A percentile compares a stretch with the other conserved stretches of the same genome.
Conservation (phyloP, 305 asterid species). For the Fraxinus baroniana region DNA sequence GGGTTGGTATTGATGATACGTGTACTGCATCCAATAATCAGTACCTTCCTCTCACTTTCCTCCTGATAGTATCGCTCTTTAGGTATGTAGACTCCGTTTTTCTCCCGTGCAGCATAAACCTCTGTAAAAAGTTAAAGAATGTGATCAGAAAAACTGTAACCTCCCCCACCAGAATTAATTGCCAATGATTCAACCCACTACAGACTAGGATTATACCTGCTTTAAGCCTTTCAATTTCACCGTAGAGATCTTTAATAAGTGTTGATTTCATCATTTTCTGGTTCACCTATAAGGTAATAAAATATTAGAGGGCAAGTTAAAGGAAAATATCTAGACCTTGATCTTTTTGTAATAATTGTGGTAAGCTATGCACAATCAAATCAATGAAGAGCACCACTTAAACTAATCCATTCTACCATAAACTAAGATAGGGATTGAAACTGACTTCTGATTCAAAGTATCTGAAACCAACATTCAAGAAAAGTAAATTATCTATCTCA, state of each 20-base stretch:
- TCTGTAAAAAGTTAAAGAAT: constrained; percentile 30
- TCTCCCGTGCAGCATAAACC: constrained; percentile 82
- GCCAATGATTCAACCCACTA: background rate
- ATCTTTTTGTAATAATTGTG: background rate
- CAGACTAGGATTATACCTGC: constrained; percentile 42
- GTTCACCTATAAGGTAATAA: constrained; percentile 52
- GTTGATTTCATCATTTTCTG: constrained; percentile 79
- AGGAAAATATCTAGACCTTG: background rate
- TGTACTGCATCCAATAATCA: constrained; percentile 2
- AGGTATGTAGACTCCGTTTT: constrained; percentile 77
- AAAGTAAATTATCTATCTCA: background rate
- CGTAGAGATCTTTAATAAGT: constrained; percentile 76
- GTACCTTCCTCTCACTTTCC: constrained; percentile 74
- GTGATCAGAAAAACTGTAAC: background rate
- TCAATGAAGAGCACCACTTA: background rate
- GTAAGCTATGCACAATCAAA: background rate
- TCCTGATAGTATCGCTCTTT: constrained; percentile 74
- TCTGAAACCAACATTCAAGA: background rate
- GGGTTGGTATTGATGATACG: background rate
- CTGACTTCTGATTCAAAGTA: background rate
- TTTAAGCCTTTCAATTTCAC: constrained; percentile 85
- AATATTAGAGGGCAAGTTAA: background rate
- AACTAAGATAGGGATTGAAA: background rate
- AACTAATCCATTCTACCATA: background rate
- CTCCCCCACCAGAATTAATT: constrained; percentile 6